Conservation (phyloP, 306 rosid species). For the Delonix regia region DNA sequence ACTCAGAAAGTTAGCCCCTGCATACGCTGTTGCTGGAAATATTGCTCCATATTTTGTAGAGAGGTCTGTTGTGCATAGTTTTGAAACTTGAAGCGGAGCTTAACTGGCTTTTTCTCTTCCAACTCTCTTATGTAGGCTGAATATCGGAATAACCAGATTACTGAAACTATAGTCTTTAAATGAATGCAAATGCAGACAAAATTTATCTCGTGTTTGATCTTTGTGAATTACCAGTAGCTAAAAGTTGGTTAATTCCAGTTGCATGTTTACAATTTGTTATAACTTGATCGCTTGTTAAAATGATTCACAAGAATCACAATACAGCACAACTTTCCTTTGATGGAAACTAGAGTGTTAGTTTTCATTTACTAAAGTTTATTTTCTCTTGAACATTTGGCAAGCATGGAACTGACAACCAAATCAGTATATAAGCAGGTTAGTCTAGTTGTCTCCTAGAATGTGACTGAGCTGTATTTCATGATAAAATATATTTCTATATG, state of each 20-base stretch:
- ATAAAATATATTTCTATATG: conserved; percentile 4
- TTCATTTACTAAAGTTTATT: conserved; percentile 19
- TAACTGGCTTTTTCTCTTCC: not conserved
- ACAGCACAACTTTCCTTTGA: not conserved
- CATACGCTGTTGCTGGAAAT: conserved; percentile 79
- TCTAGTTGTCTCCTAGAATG: not conserved
- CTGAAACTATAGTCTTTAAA: not conserved
- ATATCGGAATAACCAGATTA: not conserved
- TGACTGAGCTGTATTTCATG: not conserved
- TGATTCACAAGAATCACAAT: conserved; percentile 4
- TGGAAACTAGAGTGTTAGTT: conserved; percentile 14
- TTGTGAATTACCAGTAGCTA: not conserved
- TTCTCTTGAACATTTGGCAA: conserved; percentile 1
- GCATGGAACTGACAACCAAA: not conserved
- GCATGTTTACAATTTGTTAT: conserved; percentile 18
- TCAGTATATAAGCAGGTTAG: not conserved
- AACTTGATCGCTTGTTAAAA: conserved; percentile 12
- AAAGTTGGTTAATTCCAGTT: not conserved
- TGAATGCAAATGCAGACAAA: conserved; percentile 15
- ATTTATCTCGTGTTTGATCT: not conserved
- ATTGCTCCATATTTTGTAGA: conserved; percentile 80
- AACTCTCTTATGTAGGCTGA: not conserved
- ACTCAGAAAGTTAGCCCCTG: conserved; percentile 84
- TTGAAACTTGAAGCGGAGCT: not conserved
- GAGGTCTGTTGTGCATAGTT: conserved; percentile 51